Conservation (phyloP, 805 yeast species). For the Barnettozyma vustinii region DNA sequence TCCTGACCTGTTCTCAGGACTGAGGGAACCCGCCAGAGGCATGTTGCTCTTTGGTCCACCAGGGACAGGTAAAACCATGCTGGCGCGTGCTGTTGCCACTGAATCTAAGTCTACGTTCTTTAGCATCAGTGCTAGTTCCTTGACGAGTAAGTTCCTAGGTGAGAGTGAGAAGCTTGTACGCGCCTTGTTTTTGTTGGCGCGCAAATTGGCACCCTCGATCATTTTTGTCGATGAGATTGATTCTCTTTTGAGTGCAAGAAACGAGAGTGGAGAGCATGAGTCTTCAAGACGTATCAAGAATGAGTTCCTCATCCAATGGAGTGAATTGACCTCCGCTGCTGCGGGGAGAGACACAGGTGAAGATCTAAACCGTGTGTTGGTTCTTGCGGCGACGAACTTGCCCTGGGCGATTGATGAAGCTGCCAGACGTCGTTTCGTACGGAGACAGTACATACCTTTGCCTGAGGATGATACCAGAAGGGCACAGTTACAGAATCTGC, state of each 20-base stretch:
- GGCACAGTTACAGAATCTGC: constrained; percentile 64
- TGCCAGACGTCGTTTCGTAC: constrained; percentile 88
- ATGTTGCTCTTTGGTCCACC: constrained; percentile 97
- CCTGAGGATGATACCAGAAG: constrained; percentile 83
- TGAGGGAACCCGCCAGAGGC: constrained; percentile 94
- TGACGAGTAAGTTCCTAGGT: constrained; percentile 75
- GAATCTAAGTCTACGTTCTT: constrained; percentile 93
- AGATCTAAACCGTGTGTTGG: constrained; percentile 57
- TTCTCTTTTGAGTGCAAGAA: constrained; percentile 77
- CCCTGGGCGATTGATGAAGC: constrained; percentile 99
- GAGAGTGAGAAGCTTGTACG: constrained; percentile 91
- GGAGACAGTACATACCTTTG: constrained; percentile 89
- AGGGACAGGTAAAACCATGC: constrained; percentile 97
- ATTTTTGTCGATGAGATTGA: constrained; percentile 96
- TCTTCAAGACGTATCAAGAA: constrained; percentile 88
- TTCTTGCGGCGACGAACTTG: constrained; percentile 89
- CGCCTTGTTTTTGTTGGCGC: constrained; percentile 82
- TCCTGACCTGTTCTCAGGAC: constrained; percentile 87
- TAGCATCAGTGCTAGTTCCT: constrained; percentile 84
- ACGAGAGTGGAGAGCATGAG: constrained; percentile 75
- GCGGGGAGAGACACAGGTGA: constrained; percentile 43
- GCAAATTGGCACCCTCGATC: constrained; percentile 84
- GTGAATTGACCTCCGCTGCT: constrained; percentile 85
- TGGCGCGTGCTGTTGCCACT: constrained; percentile 95
- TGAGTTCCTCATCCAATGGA: constrained; percentile 94